These are phyloP conservation scores for Schizochytrium sp. DNA, from an alignment of 108 stramenopile genomes.

Conservation along the genomic window DNA sequence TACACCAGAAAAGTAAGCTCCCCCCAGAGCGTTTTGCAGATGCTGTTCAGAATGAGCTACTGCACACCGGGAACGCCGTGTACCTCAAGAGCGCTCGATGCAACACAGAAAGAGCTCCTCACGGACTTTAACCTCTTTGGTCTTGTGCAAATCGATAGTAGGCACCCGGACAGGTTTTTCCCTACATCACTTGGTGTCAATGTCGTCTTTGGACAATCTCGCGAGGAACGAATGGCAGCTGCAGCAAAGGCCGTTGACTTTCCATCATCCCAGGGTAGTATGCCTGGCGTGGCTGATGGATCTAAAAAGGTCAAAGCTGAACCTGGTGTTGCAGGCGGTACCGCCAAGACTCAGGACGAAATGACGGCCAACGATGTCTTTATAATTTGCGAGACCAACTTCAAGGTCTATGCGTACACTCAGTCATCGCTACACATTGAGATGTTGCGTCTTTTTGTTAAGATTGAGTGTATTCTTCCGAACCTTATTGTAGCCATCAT, in stretches of 20 bases:
- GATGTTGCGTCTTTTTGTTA: conserved; percentile 49
- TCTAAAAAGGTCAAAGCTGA: conserved; percentile 33
- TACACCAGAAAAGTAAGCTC: conserved; percentile 4
- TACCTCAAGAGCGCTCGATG: conserved; percentile 12
- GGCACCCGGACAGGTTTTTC: not conserved
- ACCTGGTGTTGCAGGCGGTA: conserved; percentile 1
- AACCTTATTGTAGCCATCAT: conserved; percentile 24
- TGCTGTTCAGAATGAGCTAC: conserved; percentile 48
- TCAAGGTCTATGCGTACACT: conserved; percentile 46
- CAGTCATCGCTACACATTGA: conserved; percentile 49
- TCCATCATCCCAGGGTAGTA: not conserved
- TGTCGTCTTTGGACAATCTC: conserved; percentile 35
- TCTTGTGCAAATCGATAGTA: not conserved
- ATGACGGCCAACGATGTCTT: conserved; percentile 21
- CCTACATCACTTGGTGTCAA: conserved; percentile 46
- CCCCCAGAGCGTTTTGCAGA: conserved; percentile 50
- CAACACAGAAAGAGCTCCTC: not conserved
- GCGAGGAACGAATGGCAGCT: conserved; percentile 56
- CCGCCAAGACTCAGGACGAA: not conserved
- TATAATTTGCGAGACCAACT: conserved; percentile 50
- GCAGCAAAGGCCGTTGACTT: conserved; percentile 36
- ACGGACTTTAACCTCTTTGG: conserved; percentile 50
- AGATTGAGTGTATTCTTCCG: conserved; percentile 48
- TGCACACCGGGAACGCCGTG: conserved; percentile 29
- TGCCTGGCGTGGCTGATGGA: not conserved